Base-by-base conservation (phyloP, 768 basidiomycete genomes). In the Boletus edulis region DNA sequence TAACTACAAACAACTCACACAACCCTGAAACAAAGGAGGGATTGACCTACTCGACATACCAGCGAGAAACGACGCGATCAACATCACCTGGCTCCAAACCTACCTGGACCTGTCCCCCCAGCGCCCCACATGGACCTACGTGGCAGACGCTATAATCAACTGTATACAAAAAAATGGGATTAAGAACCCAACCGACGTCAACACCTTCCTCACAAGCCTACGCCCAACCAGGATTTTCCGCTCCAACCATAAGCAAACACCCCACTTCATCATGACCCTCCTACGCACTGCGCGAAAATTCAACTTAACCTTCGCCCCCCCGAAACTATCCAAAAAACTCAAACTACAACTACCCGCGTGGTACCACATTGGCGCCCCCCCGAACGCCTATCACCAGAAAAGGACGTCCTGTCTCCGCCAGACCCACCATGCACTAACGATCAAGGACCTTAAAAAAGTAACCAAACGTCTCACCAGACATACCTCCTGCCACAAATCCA, bases 281-380 rank as follows among this genome's bases (percentile, higher is more conserved):
- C n/a, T 58, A 1, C 11, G 46, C 13, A 39, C 44, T 0, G 51
- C n/a, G 3, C 14, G 37, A 0, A 42, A 46, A 22, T 14, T 3
- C 12, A 45, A 7, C 3, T 7, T 18, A 0, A 22, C 22, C 12
- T 39, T 42, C 7, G n/a, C 27, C 40, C 38, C 41, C 0, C 10
- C 8, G 1, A 52, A 51, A 9, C n/a, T 56, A 0, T 51, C 40
- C 0, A 43, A 39, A 9, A 0, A 3, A 2, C 24, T 56, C 0
- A 56, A 56, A 18, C 13, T 10, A 3, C 22, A 51, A 5, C 5
- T 54, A 3, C 53, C 52, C 2, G 48, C 48, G 1, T 58, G 57
- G 57, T 46, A 38, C 31, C 53, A 58, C 5, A 34, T 43, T 1
- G 53, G 39, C 4, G 53, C 40, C 1, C 49, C 54, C 2, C 42